phyloP scores from a whole-genome alignment of 108 stramenopile genomes.

The Cyclotella choctawhatcheeana region DNA sequence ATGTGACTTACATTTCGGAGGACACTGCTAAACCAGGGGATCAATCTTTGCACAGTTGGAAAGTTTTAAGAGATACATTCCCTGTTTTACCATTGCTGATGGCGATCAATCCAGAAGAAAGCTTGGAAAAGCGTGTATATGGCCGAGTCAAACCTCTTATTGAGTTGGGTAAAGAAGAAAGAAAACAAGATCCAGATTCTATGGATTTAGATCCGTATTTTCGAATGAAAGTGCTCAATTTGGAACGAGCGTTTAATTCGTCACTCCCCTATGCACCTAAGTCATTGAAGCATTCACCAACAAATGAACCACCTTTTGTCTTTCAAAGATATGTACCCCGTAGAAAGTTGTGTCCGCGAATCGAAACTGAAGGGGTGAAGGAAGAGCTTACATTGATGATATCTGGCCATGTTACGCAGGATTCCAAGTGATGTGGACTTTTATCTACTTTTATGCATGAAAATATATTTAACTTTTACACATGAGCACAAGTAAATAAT shows the following conservation, averaged over 20 bases:
- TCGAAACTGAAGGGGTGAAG: constrained; percentile 39
- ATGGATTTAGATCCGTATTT: constrained; percentile 37
- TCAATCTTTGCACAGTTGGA: constrained; percentile 40
- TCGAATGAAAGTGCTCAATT: constrained; percentile 42
- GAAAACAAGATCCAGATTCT: constrained; percentile 46
- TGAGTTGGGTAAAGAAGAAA: constrained; percentile 20
- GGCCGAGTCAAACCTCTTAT: constrained; percentile 39
- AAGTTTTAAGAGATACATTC: constrained; percentile 30
- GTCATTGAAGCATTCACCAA: neutral
- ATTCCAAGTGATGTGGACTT: neutral
- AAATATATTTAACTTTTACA: too few relatives aligned
- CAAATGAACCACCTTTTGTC: constrained; percentile 21
- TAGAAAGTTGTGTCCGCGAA: constrained; percentile 41
- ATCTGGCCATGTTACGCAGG: constrained; percentile 49
- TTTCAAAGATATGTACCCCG: constrained; percentile 48
- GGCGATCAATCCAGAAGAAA: constrained; percentile 33
- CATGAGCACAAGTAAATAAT: too few relatives aligned
- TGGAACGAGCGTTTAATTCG: constrained; percentile 40
- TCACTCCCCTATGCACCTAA: constrained; percentile 39
- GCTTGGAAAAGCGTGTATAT: constrained; percentile 35
- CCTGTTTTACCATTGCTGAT: constrained; percentile 40
- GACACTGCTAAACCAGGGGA: constrained; percentile 15
- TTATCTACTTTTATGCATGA: neutral
- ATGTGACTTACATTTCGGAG: constrained; percentile 37
- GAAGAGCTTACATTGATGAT: constrained; percentile 54